These are phyloP conservation scores for Teunomyces tritomae DNA, from an alignment of 805 yeast genomes.

Conservation along the genomic window DNA sequence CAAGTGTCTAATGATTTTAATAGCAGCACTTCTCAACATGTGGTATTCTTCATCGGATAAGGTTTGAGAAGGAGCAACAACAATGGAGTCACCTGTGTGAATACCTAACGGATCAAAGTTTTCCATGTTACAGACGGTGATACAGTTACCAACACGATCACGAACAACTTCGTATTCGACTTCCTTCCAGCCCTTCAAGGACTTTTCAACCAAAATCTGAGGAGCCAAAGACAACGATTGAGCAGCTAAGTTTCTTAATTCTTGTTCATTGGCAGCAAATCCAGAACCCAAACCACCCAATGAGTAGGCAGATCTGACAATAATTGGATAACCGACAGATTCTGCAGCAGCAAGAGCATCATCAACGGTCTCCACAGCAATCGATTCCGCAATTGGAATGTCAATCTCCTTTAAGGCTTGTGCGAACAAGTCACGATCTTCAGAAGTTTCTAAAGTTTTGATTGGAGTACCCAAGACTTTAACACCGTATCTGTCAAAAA, in stretches of 20 bases:
- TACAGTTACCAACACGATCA: constrained; percentile 94
- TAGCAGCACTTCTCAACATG: constrained; percentile 96
- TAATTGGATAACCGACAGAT: constrained; percentile 87
- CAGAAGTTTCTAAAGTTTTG: constrained; percentile 91
- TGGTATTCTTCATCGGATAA: constrained; percentile 95
- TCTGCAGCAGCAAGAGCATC: constrained; percentile 92
- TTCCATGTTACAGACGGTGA: constrained; percentile 99
- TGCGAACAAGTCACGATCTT: constrained; percentile 95
- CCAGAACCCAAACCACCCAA: constrained; percentile 98
- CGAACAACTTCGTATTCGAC: constrained; percentile 98
- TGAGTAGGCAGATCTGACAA: constrained; percentile 96
- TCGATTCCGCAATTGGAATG: constrained; percentile 95
- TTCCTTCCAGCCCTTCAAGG: constrained; percentile 98
- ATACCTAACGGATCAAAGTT: constrained; percentile 97
- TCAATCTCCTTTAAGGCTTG: constrained; percentile 92
- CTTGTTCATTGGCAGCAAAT: constrained; percentile 80
- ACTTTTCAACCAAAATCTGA: constrained; percentile 93
- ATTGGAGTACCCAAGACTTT: constrained; percentile 98
- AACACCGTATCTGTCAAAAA: constrained; percentile 83
- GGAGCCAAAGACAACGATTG: constrained; percentile 89
- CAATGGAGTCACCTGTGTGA: constrained; percentile 98
- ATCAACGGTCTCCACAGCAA: constrained; percentile 91
- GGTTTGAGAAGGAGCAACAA: constrained; percentile 98
- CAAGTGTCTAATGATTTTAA: constrained; percentile 93
- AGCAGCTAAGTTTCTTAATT: constrained; percentile 81